phyloP scores from a whole-genome alignment of 192 early-diverging fungal genomes.

The Endogone sp. region DNA sequence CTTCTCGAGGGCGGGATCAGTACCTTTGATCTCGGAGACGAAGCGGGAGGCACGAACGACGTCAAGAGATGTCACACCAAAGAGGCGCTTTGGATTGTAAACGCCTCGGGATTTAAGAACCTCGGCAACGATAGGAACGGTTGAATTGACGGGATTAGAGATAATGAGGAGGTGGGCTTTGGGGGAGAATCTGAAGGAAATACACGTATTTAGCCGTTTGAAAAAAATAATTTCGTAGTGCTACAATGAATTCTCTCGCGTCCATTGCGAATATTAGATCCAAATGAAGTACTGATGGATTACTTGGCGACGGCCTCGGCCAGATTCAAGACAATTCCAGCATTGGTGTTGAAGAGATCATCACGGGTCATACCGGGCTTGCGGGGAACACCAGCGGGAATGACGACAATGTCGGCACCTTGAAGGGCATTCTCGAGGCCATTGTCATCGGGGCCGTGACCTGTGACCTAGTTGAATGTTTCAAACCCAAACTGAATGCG shows the following conservation, averaged over 20 bases:
- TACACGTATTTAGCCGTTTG: background rate
- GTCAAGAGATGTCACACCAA: constrained; percentile 97
- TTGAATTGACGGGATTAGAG: constrained; percentile 96
- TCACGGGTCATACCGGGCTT: constrained; percentile 99
- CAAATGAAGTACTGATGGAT: background rate
- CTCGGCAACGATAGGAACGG: constrained; percentile 92
- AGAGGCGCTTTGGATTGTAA: constrained; percentile 82
- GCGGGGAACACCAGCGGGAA: constrained; percentile 96
- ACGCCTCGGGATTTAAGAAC: constrained; percentile 81
- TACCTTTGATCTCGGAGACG: constrained; percentile 74
- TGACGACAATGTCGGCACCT: constrained; percentile 74
- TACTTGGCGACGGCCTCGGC: constrained; percentile 73
- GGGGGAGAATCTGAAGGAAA: constrained; percentile 48
- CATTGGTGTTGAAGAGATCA: constrained; percentile 98
- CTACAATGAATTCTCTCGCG: too few relatives aligned
- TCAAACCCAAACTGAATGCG: too few relatives aligned
- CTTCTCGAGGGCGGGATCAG: constrained; percentile 65
- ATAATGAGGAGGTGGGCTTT: constrained; percentile 85
- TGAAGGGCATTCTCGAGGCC: constrained; percentile 42
- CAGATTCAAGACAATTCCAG: constrained; percentile 79
- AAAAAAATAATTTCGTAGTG: background rate
- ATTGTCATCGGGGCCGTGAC: constrained; percentile 35
- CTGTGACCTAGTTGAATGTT: constrained; percentile 50
- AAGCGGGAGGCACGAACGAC: constrained; percentile 97
- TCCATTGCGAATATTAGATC: background rate